A percentile compares a stretch with the other conserved stretches of the same genome.
These are phyloP conservation scores for Yamadazyma aaseri DNA, from an alignment of 1,139 yeast species.

Conservation along the genomic window DNA sequence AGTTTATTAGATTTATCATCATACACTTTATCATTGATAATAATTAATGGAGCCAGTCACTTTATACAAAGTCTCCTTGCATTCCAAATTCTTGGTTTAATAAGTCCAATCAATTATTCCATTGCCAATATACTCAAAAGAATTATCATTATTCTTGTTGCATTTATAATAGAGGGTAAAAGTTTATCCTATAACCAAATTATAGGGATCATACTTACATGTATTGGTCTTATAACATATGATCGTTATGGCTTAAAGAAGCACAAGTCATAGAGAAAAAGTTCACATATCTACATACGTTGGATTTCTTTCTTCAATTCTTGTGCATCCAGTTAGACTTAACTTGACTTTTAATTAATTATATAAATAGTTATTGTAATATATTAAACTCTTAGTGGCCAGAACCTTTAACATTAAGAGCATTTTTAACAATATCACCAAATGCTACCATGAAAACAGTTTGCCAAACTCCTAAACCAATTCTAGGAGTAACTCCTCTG, in stretches of 20 bases:
- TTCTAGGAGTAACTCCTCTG: conserved; percentile 96
- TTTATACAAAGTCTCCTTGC: conserved; percentile 85
- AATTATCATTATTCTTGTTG: conserved; percentile 77
- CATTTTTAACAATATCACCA: conserved; percentile 72
- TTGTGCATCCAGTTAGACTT: too few relatives aligned
- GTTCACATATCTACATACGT: too few relatives aligned
- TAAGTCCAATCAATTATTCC: conserved; percentile 87
- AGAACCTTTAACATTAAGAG: conserved; percentile 44
- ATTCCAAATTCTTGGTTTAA: conserved; percentile 81
- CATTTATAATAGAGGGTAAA: conserved; percentile 78
- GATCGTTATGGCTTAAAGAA: conserved; percentile 47
- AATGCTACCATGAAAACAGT: conserved; percentile 99
- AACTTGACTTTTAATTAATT: too few relatives aligned
- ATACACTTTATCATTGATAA: conserved; percentile 33
- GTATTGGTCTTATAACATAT: conserved; percentile 60
- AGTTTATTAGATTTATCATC: conserved; percentile 34
- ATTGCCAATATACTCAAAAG: conserved; percentile 88
- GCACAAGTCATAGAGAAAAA: background rate
- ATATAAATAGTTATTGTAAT: conserved; percentile 2
- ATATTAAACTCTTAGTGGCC: conserved; percentile 28
- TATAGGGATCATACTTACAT: conserved; percentile 68
- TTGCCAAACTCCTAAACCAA: conserved; percentile 97
- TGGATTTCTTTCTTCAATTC: too few relatives aligned
- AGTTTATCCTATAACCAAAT: conserved; percentile 53
- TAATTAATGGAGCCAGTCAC: conserved; percentile 74